These are phyloP conservation scores for Termitomyces sp. DNA, from an alignment of 768 basidiomycete genomes.

Conservation along the genomic window DNA sequence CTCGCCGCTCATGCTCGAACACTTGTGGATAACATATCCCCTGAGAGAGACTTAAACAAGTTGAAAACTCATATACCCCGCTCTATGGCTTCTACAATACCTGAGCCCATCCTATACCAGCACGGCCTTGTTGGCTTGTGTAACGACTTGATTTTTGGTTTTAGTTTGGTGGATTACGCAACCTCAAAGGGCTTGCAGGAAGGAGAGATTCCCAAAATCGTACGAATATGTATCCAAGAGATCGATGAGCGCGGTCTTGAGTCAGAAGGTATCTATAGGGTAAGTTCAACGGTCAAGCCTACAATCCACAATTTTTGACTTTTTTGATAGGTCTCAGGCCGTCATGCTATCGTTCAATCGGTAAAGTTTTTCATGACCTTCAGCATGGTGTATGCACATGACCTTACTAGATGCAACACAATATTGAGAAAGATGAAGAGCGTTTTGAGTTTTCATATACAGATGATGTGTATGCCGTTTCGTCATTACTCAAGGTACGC, in stretches of 20 bases:
- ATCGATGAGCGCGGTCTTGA: slow-evolving; percentile 77
- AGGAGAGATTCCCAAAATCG: slow-evolving; percentile 72
- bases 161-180: slow-evolving; percentile 84
- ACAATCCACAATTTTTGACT: not conserved
- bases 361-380: slow-evolving; percentile 33
- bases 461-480: slow-evolving; percentile 81
- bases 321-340: slow-evolving; percentile 64
- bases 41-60: slow-evolving; percentile 61
- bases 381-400: not conserved
- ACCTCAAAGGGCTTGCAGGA: slow-evolving; percentile 71
- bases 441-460: slow-evolving; percentile 61
- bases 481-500: slow-evolving; percentile 78
- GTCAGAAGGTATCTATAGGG: slow-evolving; percentile 77
- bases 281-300: slow-evolving; percentile 23
- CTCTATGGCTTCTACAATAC: slow-evolving; percentile 58
- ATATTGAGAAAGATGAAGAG: slow-evolving; percentile 79
- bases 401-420: slow-evolving; percentile 63
- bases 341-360: slow-evolving; percentile 79
- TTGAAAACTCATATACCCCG: slow-evolving; percentile 53
- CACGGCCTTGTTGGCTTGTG: slow-evolving; percentile 81
- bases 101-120: slow-evolving; percentile 69
- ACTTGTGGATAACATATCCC: slow-evolving; percentile 60
- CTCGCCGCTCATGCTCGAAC: slow-evolving; percentile 59
- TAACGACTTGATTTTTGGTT: slow-evolving; percentile 84
- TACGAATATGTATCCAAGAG: slow-evolving; percentile 76